A percentile compares a stretch with the other conserved stretches of the same genome.
phyloP scores from a whole-genome alignment of 148 eudicot species.

The Cornus controversa region DNA sequence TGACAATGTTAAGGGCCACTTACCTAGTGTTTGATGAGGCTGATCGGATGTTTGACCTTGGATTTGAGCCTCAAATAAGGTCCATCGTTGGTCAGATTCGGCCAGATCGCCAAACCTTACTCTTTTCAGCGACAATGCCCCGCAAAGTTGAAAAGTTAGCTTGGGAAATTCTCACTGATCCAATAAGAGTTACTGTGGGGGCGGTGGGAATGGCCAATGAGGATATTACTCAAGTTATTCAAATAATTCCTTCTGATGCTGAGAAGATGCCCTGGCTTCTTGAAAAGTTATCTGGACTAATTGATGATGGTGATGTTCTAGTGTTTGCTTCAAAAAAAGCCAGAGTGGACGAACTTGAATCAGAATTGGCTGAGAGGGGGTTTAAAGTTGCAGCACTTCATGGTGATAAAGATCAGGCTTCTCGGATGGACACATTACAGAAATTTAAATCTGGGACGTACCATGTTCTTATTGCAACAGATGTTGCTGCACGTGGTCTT shows the following conservation, averaged over 20 bases:
- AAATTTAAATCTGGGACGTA: constrained; percentile 82
- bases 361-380: constrained; percentile 67
- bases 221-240: constrained; percentile 91
- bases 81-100: constrained; percentile 98
- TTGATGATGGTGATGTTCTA: constrained; percentile 93
- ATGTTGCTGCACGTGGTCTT: constrained; percentile 99
- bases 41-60: constrained; percentile 99
- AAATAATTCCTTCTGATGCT: constrained; percentile 76
- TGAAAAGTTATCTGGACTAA: constrained; percentile 76
- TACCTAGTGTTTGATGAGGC: constrained; percentile 98
- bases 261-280: constrained; percentile 93
- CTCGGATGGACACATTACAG: constrained; percentile 88
- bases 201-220: constrained; percentile 98
- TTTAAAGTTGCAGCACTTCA: constrained; percentile 97
- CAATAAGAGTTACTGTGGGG: constrained; percentile 87
- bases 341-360: constrained; percentile 84
- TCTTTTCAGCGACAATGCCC: constrained; percentile 98
- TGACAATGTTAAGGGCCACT: constrained; percentile 85
- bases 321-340: constrained; percentile 97
- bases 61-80: constrained; percentile 97
- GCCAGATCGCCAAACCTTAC: constrained; percentile 92
- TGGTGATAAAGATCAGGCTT: constrained; percentile 96
- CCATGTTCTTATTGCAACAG: constrained; percentile 96
- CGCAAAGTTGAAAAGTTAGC: constrained; percentile 95
- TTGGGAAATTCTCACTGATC: constrained; percentile 90